phyloP scores from a whole-genome alignment of 1,139 yeast genomes.

The Lodderomyces theae region DNA sequence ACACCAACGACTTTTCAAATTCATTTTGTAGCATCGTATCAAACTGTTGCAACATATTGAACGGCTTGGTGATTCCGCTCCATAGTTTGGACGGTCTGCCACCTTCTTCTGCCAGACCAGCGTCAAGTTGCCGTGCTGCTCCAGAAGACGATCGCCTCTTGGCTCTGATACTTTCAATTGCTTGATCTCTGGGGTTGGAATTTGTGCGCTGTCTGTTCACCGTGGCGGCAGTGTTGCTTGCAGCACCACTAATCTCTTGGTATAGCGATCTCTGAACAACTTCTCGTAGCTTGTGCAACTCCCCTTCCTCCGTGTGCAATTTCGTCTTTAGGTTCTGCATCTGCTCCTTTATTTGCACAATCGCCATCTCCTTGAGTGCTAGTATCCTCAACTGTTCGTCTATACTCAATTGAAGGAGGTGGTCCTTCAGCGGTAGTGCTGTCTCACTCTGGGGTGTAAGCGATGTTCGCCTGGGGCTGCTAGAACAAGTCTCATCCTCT shows the following conservation, averaged over 20 bases:
- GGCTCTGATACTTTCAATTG: slow-evolving; percentile 29
- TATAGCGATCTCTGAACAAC: slow-evolving; percentile 41
- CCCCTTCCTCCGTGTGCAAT: slow-evolving; percentile 40
- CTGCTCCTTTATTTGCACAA: slow-evolving; percentile 55
- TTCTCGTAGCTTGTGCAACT: slow-evolving; percentile 45
- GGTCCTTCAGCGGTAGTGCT: slow-evolving; percentile 33
- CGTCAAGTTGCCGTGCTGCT: not conserved
- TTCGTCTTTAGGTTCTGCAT: slow-evolving; percentile 34
- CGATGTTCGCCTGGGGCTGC: not conserved
- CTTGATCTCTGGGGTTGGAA: slow-evolving; percentile 37
- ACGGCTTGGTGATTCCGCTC: slow-evolving; percentile 47
- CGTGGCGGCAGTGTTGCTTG: slow-evolving; percentile 3
- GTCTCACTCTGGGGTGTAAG: slow-evolving; percentile 22
- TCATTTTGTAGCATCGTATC: slow-evolving; percentile 67
- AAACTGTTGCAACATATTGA: slow-evolving; percentile 62
- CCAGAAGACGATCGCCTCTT: slow-evolving; percentile 17
- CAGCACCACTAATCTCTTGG: slow-evolving; percentile 24
- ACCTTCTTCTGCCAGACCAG: slow-evolving; percentile 3
- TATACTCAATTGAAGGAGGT: slow-evolving; percentile 34
- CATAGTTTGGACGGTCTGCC: slow-evolving; percentile 27
- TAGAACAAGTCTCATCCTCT: not conserved
- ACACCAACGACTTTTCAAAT: slow-evolving; percentile 50
- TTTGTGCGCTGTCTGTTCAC: slow-evolving; percentile 20
- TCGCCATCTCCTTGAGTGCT: slow-evolving; percentile 61
- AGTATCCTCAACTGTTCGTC: slow-evolving; percentile 56